phyloP scores from a whole-genome alignment of 2,329 filamentous ascomycete genomes.

The Colletotrichum sp. region DNA sequence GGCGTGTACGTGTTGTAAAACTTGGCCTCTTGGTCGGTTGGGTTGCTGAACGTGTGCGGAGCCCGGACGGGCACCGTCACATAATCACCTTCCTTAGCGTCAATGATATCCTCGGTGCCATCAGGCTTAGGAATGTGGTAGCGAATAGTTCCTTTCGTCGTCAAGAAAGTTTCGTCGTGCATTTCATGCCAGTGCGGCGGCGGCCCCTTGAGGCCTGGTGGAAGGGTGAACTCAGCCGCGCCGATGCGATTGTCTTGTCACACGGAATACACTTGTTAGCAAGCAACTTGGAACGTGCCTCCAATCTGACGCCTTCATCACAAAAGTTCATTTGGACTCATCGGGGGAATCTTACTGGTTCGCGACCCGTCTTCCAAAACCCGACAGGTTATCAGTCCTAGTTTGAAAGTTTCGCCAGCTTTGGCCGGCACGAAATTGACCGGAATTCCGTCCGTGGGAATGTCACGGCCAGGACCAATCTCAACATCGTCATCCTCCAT shows the following conservation, averaged over 20 bases:
- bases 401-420: not conserved
- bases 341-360: not conserved
- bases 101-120: not conserved
- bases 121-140: not conserved
- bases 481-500: not conserved
- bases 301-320: not conserved
- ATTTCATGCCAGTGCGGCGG: not conserved
- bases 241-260: not conserved
- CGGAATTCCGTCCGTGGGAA: not conserved
- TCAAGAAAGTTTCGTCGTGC: not conserved
- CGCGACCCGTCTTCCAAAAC: not conserved
- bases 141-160: not conserved
- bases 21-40: constrained; percentile 26
- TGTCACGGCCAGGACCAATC: not conserved
- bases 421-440: not conserved
- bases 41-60: constrained; percentile 28
- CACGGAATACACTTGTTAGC: not conserved
- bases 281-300: not conserved
- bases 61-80: constrained; percentile 26
- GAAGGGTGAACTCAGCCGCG: not conserved
- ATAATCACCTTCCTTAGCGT: not conserved
- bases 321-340: not conserved
- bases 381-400: not conserved
- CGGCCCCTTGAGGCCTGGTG: not conserved
- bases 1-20: constrained; percentile 27